These are phyloP conservation scores for Pseudozyma flocculosa DNA, from an alignment of 1,284 basidiomycete genomes.

Conservation along the genomic window DNA sequence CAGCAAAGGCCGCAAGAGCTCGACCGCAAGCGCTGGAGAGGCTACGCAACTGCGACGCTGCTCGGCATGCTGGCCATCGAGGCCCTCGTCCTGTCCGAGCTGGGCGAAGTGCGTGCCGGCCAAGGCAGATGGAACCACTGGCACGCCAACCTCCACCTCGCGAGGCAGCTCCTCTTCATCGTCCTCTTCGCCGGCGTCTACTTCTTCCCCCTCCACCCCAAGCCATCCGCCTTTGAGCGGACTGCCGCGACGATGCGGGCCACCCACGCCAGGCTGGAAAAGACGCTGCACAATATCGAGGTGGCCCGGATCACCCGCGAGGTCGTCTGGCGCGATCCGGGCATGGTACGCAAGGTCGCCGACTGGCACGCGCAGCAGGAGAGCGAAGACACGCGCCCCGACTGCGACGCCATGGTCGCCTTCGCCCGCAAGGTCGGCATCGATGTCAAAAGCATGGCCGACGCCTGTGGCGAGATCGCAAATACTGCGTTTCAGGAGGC, in stretches of 20 bases:
- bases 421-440: no score
- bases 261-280: constrained; percentile 18
- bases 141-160: constrained; percentile 27
- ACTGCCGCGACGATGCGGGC: constrained; percentile 14
- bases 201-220: constrained; percentile 9
- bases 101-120: constrained; percentile 18
- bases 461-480: no score
- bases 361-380: no score
- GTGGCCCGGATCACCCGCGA: constrained; percentile 10
- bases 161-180: constrained; percentile 16
- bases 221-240: constrained; percentile 12
- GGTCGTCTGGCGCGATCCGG: constrained; percentile 1
- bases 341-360: no score
- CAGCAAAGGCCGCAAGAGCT: no score
- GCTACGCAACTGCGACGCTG: constrained; percentile 8
- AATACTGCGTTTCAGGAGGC: no score
- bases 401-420: no score
- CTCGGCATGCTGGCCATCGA: constrained; percentile 11
- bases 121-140: constrained; percentile 22
- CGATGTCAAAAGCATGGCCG: no score
- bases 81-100: constrained; percentile 26
- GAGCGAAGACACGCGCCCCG: no score
- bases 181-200: constrained; percentile 19
- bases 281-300: constrained; percentile 15
- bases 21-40: constrained; percentile 23